These are phyloP conservation scores for Dipteronia sinensis DNA, from an alignment of 345 rosid species.

Conservation along the genomic window DNA sequence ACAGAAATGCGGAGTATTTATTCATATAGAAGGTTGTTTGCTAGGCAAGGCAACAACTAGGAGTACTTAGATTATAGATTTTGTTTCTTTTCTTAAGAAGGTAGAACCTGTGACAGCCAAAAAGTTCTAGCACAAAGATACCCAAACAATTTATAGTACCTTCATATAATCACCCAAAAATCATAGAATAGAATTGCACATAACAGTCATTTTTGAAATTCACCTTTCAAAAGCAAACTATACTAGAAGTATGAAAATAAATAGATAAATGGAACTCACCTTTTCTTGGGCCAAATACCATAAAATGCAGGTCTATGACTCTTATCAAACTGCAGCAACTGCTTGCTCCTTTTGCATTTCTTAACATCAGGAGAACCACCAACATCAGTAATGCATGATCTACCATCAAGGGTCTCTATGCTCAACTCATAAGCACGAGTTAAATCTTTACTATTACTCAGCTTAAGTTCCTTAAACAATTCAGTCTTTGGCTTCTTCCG, in stretches of 20 bases:
- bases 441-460: constrained; percentile 42
- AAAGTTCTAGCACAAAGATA: neutral
- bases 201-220: neutral
- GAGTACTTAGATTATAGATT: neutral
- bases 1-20: neutral
- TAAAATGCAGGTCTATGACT: constrained; percentile 89
- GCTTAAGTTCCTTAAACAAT: constrained; percentile 71
- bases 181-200: neutral
- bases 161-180: neutral
- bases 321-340: constrained; percentile 88
- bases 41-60: neutral
- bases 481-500: constrained; percentile 73
- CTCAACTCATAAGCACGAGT: constrained; percentile 43
- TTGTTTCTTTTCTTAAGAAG: neutral
- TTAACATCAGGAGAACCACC: constrained; percentile 34
- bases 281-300: constrained; percentile 86
- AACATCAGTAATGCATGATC: constrained; percentile 24
- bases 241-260: neutral
- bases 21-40: neutral
- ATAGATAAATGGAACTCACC: constrained; percentile 44
- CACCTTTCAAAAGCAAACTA: neutral
- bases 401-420: constrained; percentile 43
- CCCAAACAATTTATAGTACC: neutral
- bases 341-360: constrained; percentile 47
- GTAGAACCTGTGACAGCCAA: neutral